Percentiles rank a stretch among this genome's conserved stretches.
phyloP scores from a whole-genome alignment of 192 early-diverging fungal genomes.

The Irineochytrium annulatum region DNA sequence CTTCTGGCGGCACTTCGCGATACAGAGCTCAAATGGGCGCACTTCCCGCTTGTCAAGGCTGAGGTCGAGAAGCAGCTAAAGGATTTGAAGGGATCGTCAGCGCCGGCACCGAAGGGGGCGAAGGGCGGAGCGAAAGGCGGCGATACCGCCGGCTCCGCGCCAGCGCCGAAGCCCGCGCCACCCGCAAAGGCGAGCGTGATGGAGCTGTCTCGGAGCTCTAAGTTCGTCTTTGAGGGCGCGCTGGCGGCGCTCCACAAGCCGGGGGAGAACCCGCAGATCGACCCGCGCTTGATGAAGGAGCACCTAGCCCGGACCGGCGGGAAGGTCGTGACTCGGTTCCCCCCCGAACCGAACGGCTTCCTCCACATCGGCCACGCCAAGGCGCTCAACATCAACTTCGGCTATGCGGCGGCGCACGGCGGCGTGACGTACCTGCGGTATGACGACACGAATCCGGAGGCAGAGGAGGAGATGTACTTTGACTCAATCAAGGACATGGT shows the following conservation, averaged over 20 bases:
- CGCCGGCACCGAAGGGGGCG: conserved; percentile 42
- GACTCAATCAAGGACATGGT: conserved; percentile 89
- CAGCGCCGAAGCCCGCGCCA: conserved; percentile 27
- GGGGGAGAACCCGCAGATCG: conserved; percentile 95
- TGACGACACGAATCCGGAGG: conserved; percentile 85
- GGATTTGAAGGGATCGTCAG: no score
- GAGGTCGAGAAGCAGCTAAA: conserved; percentile 80
- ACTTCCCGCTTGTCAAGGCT: conserved; percentile 71
- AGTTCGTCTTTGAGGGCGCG: conserved; percentile 85
- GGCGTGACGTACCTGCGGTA: conserved; percentile 91
- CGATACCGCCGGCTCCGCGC: conserved; percentile 29
- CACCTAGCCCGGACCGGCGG: conserved; percentile 89
- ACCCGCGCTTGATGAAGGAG: conserved; percentile 79
- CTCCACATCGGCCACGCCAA: conserved; percentile 99
- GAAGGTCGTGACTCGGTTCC: conserved; percentile 95
- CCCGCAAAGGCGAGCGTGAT: conserved; percentile 33
- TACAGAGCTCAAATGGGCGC: conserved; percentile 82
- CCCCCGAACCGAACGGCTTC: conserved; percentile 99
- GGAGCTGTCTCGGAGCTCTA: conserved; percentile 49
- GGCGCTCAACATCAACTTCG: conserved; percentile 99
- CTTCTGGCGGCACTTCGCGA: no score
- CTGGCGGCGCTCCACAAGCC: conserved; percentile 88
- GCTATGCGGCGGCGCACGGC: conserved; percentile 84
- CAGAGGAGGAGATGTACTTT: conserved; percentile 96
- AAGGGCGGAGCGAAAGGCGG: conserved; percentile 54